Conservation (phyloP, 345 rosid genomes). For the Aquilaria sinensis region DNA sequence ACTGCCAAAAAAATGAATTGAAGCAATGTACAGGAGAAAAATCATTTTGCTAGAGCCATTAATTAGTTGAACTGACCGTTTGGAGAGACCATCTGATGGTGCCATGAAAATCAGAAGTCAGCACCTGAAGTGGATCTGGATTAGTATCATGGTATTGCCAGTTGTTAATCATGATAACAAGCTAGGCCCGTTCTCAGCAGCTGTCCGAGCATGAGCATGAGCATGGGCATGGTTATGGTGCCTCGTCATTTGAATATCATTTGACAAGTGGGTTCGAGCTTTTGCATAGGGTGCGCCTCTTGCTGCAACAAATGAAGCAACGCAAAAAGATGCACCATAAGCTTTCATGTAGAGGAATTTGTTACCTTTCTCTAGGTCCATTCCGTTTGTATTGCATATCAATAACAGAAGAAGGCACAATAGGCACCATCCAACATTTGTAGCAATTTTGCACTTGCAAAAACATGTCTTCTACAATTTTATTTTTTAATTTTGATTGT, state of each 20-base stretch:
- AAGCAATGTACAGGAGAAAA: conserved; percentile 16
- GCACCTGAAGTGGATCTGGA: conserved; percentile 4
- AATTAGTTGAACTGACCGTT: background rate
- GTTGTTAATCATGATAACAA: conserved; percentile 44
- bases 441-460: no score
- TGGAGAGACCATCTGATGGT: conserved; percentile 1
- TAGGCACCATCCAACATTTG: no score
- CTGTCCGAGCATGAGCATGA: conserved; percentile 41
- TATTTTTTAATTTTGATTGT: no score
- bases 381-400: no score
- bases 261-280: conserved; percentile 67
- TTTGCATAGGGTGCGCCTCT: conserved; percentile 99
- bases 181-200: conserved; percentile 74
- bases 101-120: conserved; percentile 7
- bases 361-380: no score
- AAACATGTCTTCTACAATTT: no score
- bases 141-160: conserved; percentile 2
- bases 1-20: conserved; percentile 9
- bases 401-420: no score
- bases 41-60: background rate
- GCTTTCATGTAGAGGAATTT: background rate
- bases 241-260: conserved; percentile 83
- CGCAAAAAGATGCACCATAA: conserved; percentile 2
- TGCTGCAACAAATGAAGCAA: conserved; percentile 33
- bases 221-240: conserved; percentile 48